phyloP scores from a whole-genome alignment of 2,329 filamentous ascomycete genomes.

The Aureobasidium sp. region DNA sequence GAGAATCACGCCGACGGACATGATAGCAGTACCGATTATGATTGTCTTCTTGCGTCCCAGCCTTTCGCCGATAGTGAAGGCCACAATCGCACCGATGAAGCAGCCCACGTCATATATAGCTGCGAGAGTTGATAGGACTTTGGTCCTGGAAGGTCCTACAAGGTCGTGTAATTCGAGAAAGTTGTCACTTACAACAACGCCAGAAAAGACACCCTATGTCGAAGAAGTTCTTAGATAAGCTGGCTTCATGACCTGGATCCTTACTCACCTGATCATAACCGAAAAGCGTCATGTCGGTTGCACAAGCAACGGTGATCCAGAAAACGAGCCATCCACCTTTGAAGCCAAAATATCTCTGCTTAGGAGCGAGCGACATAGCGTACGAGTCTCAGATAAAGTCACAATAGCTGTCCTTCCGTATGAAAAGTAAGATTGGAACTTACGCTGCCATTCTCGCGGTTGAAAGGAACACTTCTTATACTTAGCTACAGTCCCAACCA shows the following conservation, averaged over 20 bases:
- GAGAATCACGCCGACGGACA: constrained; percentile 43
- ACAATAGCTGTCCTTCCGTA: neutral
- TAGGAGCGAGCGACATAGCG: neutral
- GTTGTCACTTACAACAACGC: constrained; percentile 48
- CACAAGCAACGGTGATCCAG: constrained; percentile 32
- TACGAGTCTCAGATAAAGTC: neutral
- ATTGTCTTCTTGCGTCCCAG: constrained; percentile 45
- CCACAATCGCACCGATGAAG: constrained; percentile 49
- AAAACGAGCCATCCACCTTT: constrained; percentile 51
- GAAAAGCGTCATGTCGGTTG: constrained; percentile 45
- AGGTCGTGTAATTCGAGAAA: constrained; percentile 45
- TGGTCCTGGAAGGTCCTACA: constrained; percentile 29
- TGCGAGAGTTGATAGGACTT: constrained; percentile 39
- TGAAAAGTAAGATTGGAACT: neutral
- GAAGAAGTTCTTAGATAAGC: constrained; percentile 35
- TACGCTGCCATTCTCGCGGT: neutral
- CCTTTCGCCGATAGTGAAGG: constrained; percentile 43
- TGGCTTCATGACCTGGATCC: neutral
- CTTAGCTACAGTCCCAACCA: neutral
- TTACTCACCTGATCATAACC: constrained; percentile 21
- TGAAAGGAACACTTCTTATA: neutral
- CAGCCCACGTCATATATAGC: constrained; percentile 56
- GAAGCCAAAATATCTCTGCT: constrained; percentile 45
- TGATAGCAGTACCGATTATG: constrained; percentile 42
- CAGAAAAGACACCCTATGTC: constrained; percentile 44